phyloP scores from a whole-genome alignment of 345 rosid genomes.

The Reutealis trisperma region DNA sequence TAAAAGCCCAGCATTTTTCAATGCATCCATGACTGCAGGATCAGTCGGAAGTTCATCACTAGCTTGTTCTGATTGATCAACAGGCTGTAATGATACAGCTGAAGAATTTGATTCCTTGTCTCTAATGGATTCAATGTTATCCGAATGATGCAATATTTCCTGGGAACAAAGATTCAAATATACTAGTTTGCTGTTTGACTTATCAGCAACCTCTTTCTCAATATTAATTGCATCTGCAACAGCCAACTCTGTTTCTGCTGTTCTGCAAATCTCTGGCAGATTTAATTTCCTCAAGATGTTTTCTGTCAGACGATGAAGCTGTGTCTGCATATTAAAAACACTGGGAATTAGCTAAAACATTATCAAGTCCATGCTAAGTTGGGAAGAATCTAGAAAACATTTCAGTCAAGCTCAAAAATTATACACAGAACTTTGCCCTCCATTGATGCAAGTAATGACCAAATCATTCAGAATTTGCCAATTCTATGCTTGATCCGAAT shows the following conservation, averaged over 20 bases:
- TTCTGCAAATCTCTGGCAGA: slow-evolving; percentile 60
- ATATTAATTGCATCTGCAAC: slow-evolving; percentile 96
- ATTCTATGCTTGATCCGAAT: background rate
- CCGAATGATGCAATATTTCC: slow-evolving; percentile 62
- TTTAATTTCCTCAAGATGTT: slow-evolving; percentile 74
- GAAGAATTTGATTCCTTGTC: slow-evolving; percentile 43
- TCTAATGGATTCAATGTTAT: slow-evolving; percentile 32
- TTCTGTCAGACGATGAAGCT: slow-evolving; percentile 84
- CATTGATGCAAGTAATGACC: too few species aligned
- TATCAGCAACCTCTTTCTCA: slow-evolving; percentile 77
- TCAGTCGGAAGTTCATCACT: slow-evolving; percentile 41
- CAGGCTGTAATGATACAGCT: slow-evolving; percentile 29
- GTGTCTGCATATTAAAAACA: slow-evolving; percentile 56
- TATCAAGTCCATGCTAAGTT: background rate
- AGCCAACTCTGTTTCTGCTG: slow-evolving; percentile 92
- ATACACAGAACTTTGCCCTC: background rate
- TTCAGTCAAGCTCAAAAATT: background rate
- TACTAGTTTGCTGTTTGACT: slow-evolving; percentile 81
- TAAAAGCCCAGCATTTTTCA: slow-evolving; percentile 86
- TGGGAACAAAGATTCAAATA: slow-evolving; percentile 94
- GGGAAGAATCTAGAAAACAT: background rate
- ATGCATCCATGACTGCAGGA: slow-evolving; percentile 55
- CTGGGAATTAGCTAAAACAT: slow-evolving; percentile 6
- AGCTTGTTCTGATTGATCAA: slow-evolving; percentile 38
- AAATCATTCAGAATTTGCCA: background rate